These are phyloP conservation scores for Straminergon stramineum DNA, from an alignment of 225 moss, liverwort and hornwort species.

Conservation along the genomic window DNA sequence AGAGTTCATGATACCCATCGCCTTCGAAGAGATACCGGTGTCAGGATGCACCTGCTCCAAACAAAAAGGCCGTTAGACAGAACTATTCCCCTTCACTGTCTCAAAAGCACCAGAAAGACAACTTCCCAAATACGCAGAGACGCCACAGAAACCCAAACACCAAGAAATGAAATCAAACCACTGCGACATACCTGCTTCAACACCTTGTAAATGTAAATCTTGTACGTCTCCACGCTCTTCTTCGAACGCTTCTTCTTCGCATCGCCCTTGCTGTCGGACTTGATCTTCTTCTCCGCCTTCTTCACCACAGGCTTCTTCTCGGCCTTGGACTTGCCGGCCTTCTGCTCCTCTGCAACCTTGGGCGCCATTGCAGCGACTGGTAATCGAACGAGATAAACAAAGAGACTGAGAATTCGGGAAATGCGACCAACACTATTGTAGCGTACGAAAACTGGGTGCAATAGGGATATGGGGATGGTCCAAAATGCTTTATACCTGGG, in stretches of 20 bases:
- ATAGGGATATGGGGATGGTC: accelerated
- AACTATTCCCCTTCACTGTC: background rate
- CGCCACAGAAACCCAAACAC: accelerated
- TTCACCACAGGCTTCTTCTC: constrained; percentile 22
- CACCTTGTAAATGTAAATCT: constrained; percentile 19
- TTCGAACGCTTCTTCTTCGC: constrained; percentile 7
- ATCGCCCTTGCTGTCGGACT: constrained; percentile 8
- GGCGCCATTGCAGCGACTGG: background rate
- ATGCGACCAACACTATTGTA: no score
- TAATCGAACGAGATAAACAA: no score
- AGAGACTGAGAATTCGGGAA: no score
- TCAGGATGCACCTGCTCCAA: background rate
- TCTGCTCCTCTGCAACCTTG: constrained; percentile 9
- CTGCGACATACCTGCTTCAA: background rate
- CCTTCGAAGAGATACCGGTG: constrained; percentile 11
- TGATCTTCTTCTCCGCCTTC: constrained; percentile 23
- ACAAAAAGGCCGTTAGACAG: background rate
- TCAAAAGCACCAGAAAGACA: background rate
- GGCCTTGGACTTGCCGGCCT: constrained; percentile 15
- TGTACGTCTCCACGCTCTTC: constrained; percentile 9
- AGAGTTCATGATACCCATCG: constrained; percentile 14
- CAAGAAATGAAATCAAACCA: accelerated
- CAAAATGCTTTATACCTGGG: background rate
- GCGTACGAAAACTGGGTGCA: background rate
- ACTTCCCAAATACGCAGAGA: no score